Evolutionary conservation across 1,284 basidiomycete genomes (phyloP), one percentile per base, ranked within the genome.

Genomic region (Irpex lacteus): DNA sequence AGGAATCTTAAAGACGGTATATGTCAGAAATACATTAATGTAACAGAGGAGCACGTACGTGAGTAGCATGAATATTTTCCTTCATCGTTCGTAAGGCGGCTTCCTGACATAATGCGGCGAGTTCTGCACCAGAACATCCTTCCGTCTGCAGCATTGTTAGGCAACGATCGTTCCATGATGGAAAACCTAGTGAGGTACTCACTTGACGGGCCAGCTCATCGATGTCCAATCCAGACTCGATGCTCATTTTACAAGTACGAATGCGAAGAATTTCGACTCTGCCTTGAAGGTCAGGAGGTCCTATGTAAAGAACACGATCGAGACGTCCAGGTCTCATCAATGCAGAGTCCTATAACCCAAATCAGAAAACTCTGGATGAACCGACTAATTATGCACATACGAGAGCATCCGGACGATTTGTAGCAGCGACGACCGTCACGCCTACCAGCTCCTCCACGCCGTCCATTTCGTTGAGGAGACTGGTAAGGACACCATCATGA

Each of bases 401-500:
- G 40, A 99, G 90, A 15, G 90, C 87, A 66, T 98, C 95, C 1
- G 98, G 98, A 60, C 96, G 81, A 74, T 99, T 99, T 4, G 98
- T 99, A 0, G 98, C 98, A 0, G 96, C 98, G 3, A 99, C 87
- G 44, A 99, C 88, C 0, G 95, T 95, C 13, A 99, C 98, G 0
- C 96, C 95, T 3, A 91, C 82, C 19, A 98, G 82, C 75, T 95
- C 92, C 76, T 98, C 95, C 1, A 99, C 92, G 11, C 98, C 98
- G 74, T 99, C 98, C 95, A 99, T 98, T 77, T 98, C 98, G 73
- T 96, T 99, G 61, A 99, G 78, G 19, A 99, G 81, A 65, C 90
- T 97, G 0, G 96, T 98, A 18, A 99, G 84, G 11, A 98, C 94
- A 5, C 97, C 94, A 70, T 94, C 91, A 69, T 95, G 90, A 0